Evolutionary conservation across 345 rosid genomes (phyloP), one percentile per base, ranked within the genome.

Genomic region (Rhizophora mangle): DNA sequence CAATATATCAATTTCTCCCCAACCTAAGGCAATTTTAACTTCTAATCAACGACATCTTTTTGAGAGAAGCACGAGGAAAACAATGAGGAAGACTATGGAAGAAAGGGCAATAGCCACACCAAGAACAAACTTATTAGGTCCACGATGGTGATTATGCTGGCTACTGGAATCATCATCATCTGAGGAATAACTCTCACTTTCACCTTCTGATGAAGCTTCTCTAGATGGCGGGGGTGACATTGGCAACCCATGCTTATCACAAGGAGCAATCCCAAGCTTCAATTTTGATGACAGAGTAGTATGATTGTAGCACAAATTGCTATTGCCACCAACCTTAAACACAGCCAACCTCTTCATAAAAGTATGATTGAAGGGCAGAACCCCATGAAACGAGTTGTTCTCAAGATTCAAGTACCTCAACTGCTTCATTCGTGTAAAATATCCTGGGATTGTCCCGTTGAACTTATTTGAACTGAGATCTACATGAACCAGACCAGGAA

Each of bases 201-300:
- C 72, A 8, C 34, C 68, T 6, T 61, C 78, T 4, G 80, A 70
- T 19, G 85, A 67, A 26, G 47, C 77, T 47, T 79, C 91, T 68
- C 86, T 95, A 0, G 88, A 79, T 8, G 97, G 88, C 27, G 96
- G 96, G 0, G 93, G 96, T 20, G 96, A 87, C 83, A 89, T 21
- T 22, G 99, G 96, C 76, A 90, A 68, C 9, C 99, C 99, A 66
- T 92, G 93, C 78, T 88, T 95, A 75, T 95, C 97, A 32, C 97
- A 95, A 3, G 70, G 73, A 36, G 96, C 89, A 65, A 95, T 86
- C 68, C 99, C 97, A 39, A 92, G 82, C 79, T 88, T 95, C 88
- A 92, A 37, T 80, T 87, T 89, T 31, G 90, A 80, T 0, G 97
- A 84, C 68, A 89, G 51, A 47, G 78, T 76, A 6, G 96, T 78